phyloP scores from a whole-genome alignment of 805 yeast genomes.

The Cyberlindnera amylophila region DNA sequence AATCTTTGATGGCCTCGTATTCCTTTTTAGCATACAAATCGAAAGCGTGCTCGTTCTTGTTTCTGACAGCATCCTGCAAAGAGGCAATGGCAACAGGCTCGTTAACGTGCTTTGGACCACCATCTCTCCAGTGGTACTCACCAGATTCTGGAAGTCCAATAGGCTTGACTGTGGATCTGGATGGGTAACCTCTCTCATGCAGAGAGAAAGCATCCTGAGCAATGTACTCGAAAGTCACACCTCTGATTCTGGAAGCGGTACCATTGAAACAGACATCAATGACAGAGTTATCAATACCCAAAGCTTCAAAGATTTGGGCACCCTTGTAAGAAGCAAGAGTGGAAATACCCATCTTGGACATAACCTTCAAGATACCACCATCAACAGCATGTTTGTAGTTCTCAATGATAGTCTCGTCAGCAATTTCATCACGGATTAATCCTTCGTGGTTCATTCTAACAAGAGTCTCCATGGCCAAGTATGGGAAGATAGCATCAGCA shows the following conservation, averaged over 20 bases:
- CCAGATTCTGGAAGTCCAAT: constrained; percentile 86
- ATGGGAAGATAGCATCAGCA: constrained; percentile 94
- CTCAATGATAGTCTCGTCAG: constrained; percentile 57
- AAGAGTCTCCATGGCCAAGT: constrained; percentile 86
- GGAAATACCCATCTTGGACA: constrained; percentile 99
- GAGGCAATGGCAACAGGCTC: constrained; percentile 94
- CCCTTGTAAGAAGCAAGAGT: constrained; percentile 98
- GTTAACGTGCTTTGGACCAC: constrained; percentile 93
- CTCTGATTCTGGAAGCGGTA: constrained; percentile 94
- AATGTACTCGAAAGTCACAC: constrained; percentile 91
- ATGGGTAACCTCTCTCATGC: constrained; percentile 90
- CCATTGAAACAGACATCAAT: constrained; percentile 95
- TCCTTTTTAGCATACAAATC: constrained; percentile 87
- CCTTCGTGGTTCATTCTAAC: constrained; percentile 81
- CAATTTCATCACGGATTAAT: constrained; percentile 53
- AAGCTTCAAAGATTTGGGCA: constrained; percentile 96
- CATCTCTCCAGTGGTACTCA: constrained; percentile 98
- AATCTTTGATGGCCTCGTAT: constrained; percentile 84
- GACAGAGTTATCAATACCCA: constrained; percentile 93
- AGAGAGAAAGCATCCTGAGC: constrained; percentile 95
- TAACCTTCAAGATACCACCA: constrained; percentile 90
- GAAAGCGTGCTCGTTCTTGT: constrained; percentile 91
- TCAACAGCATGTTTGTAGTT: constrained; percentile 86
- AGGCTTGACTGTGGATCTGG: constrained; percentile 65
- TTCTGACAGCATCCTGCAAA: constrained; percentile 96